A percentile compares a stretch with the other conserved stretches of the same genome.
phyloP scores from a whole-genome alignment of 768 basidiomycete genomes.

The Amanita phalloides region DNA sequence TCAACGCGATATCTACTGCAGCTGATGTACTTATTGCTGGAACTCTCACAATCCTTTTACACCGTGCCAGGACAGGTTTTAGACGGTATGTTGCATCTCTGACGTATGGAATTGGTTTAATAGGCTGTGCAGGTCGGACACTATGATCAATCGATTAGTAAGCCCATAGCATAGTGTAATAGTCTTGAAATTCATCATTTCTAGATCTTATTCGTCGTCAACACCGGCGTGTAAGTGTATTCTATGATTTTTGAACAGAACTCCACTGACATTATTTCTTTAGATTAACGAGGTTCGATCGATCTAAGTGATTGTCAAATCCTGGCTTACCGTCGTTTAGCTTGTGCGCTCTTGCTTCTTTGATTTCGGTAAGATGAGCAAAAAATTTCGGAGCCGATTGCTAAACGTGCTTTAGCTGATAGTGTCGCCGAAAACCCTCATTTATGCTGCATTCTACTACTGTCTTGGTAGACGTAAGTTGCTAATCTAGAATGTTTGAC shows the following conservation, averaged over 20 bases:
- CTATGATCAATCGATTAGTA: constrained; percentile 32
- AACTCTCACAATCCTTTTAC: constrained; percentile 25
- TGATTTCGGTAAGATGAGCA: constrained; percentile 30
- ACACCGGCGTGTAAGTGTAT: constrained; percentile 19
- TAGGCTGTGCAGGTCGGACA: constrained; percentile 25
- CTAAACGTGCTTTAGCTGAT: constrained; percentile 25
- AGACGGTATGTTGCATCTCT: constrained; percentile 17
- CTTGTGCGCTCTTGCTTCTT: constrained; percentile 41
- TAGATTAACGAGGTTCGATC: constrained; percentile 22
- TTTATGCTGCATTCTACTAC: constrained; percentile 52
- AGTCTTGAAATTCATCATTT: not conserved
- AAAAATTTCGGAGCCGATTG: too few species aligned
- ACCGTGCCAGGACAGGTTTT: constrained; percentile 34
- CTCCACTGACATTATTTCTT: not conserved
- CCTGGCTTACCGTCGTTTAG: constrained; percentile 14
- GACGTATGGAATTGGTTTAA: not conserved
- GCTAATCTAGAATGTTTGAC: not conserved
- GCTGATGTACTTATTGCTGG: constrained; percentile 34
- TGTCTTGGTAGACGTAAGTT: constrained; percentile 44
- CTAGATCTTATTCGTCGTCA: constrained; percentile 33
- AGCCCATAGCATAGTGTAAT: not conserved
- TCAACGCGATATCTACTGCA: constrained; percentile 30
- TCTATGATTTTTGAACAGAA: not conserved
- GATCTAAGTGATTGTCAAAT: not conserved
- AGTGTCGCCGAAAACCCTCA: constrained; percentile 33